Percentiles rank a stretch among this genome's conserved stretches.
phyloP scores from a whole-genome alignment of 1,284 basidiomycete genomes.

The Sanghuangporus weigelae region DNA sequence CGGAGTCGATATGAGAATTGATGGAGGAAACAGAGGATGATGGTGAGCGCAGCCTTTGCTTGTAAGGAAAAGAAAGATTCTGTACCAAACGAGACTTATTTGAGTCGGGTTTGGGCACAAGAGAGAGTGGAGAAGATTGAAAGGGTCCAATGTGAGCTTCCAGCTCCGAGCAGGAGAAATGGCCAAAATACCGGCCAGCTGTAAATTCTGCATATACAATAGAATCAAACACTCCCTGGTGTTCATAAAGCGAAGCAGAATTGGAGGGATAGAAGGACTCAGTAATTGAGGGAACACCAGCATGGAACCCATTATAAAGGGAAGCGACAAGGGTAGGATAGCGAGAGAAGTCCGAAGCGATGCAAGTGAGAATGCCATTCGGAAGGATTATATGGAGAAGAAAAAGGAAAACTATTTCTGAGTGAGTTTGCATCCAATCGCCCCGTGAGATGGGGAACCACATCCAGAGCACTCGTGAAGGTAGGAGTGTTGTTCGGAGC shows the following conservation, averaged over 20 bases:
- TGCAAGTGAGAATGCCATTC: neutral
- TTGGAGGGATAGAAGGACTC: neutral
- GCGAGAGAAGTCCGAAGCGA: neutral
- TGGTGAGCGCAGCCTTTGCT: neutral
- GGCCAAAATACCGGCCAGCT: neutral
- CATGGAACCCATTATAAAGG: neutral
- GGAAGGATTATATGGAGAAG: neutral
- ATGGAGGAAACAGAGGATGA: slow-evolving; percentile 24
- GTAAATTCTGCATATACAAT: neutral
- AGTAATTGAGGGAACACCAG: neutral
- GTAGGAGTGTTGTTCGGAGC: too few species aligned
- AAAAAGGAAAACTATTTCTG: too few species aligned
- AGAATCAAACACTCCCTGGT: neutral
- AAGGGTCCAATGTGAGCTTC: neutral
- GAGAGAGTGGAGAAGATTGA: slow-evolving; percentile 10
- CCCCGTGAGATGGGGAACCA: too few species aligned
- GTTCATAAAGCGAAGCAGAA: neutral
- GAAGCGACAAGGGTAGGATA: neutral
- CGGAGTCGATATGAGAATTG: slow-evolving; percentile 31
- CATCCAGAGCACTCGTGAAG: too few species aligned
- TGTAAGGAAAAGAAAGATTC: slow-evolving; percentile 34
- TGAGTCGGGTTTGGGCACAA: slow-evolving; percentile 30
- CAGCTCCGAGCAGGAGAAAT: neutral
- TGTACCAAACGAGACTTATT: slow-evolving; percentile 32
- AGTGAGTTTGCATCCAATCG: too few species aligned